Conservation (phyloP, 495 filamentous ascomycete genomes). For the Immersiella caudata region DNA sequence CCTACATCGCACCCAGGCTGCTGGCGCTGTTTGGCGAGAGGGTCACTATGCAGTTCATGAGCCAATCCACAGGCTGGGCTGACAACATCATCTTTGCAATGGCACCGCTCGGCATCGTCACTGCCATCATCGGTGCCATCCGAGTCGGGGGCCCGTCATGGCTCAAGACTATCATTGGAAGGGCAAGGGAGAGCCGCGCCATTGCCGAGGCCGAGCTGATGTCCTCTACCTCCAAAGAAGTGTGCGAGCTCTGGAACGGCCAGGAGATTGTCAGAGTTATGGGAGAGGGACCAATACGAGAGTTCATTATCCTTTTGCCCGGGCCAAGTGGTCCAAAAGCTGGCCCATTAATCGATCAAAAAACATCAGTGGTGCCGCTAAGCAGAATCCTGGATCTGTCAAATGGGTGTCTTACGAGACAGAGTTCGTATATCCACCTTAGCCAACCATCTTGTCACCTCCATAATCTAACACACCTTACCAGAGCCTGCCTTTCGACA, state of each 20-base stretch:
- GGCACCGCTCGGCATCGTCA: constrained; percentile 58
- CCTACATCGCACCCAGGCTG: no score
- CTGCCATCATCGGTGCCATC: constrained; percentile 56
- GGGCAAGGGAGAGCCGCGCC: constrained; percentile 39
- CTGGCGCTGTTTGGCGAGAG: constrained; percentile 60
- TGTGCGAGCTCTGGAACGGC: constrained; percentile 45
- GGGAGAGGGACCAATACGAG: neutral
- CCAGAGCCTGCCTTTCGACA: no score
- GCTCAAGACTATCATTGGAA: constrained; percentile 56
- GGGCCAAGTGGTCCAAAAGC: no score
- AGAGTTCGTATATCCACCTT: no score
- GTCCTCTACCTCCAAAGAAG: no score
- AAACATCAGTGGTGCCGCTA: no score
- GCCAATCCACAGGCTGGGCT: constrained; percentile 49
- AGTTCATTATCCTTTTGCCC: constrained; percentile 7
- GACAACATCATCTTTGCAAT: constrained; percentile 61
- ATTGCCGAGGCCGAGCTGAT: constrained; percentile 38
- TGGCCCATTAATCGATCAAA: no score
- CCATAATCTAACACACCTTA: no score
- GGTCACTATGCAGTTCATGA: constrained; percentile 62
- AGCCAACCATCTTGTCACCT: no score
- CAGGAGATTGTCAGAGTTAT: constrained; percentile 27
- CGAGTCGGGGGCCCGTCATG: constrained; percentile 56
- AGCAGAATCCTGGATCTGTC: no score
- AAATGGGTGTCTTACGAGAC: no score